These are phyloP conservation scores for Neckera pumila DNA, from an alignment of 225 moss, liverwort and hornwort species.

Conservation along the genomic window DNA sequence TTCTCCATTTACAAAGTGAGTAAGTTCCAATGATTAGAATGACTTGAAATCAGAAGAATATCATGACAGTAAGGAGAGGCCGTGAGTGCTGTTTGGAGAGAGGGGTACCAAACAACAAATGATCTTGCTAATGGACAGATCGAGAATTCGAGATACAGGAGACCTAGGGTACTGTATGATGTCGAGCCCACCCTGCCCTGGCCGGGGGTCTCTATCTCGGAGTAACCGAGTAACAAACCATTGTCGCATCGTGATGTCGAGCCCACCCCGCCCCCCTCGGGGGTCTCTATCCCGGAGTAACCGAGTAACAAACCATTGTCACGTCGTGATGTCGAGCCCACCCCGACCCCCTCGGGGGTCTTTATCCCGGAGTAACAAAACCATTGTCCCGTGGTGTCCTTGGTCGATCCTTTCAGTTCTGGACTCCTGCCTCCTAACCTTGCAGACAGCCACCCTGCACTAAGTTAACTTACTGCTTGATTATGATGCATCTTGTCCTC, in stretches of 20 bases:
- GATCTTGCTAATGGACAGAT: background rate
- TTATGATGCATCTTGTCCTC: background rate
- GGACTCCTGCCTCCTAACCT: background rate
- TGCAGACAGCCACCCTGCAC: background rate
- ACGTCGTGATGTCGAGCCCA: background rate
- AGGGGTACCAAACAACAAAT: background rate
- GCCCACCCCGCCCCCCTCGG: background rate
- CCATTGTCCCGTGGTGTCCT: background rate
- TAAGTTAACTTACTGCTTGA: background rate
- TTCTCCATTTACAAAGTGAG: background rate
- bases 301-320: background rate
- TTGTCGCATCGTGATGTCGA: background rate
- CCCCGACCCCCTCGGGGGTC: background rate
- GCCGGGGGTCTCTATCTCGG: background rate
- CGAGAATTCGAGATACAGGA: background rate
- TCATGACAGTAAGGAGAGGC: background rate
- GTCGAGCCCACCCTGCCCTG: background rate
- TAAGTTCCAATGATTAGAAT: background rate
- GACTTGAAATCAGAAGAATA: background rate
- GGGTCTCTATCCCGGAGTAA: background rate
- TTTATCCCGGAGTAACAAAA: background rate
- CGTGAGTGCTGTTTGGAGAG: background rate
- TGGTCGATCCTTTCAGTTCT: background rate
- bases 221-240: background rate
- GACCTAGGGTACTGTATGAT: background rate